These are phyloP conservation scores for Tricholoma bakamatsutake DNA, from an alignment of 768 basidiomycete species.

Conservation along the genomic window DNA sequence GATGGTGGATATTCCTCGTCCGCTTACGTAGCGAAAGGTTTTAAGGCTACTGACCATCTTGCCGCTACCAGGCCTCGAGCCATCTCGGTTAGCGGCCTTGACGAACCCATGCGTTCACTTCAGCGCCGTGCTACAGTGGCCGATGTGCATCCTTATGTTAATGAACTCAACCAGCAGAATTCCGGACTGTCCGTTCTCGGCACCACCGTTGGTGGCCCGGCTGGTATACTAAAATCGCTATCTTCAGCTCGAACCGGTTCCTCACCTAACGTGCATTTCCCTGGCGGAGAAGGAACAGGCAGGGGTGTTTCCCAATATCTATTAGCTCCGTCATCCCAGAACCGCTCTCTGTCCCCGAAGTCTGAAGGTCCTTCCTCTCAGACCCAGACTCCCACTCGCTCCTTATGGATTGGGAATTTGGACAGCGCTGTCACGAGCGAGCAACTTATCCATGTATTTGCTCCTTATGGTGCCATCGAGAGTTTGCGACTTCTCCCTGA, in stretches of 20 bases:
- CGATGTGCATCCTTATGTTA: slow-evolving; percentile 56
- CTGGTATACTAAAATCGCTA: slow-evolving; percentile 54
- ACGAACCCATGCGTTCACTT: slow-evolving; percentile 67
- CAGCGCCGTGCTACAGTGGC: slow-evolving; percentile 56
- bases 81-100: slow-evolving; percentile 84
- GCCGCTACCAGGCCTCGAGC: slow-evolving; percentile 63
- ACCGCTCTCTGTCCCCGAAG: slow-evolving; percentile 80
- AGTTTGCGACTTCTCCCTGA: slow-evolving; percentile 91
- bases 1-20: slow-evolving; percentile 50
- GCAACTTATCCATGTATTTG: slow-evolving; percentile 92
- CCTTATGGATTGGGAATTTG: slow-evolving; percentile 97
- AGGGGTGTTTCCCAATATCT: slow-evolving; percentile 61
- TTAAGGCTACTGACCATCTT: slow-evolving; percentile 70
- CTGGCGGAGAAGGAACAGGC: slow-evolving; percentile 51
- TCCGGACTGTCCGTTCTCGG: slow-evolving; percentile 32
- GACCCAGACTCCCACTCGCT: slow-evolving; percentile 90
- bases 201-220: slow-evolving; percentile 33
- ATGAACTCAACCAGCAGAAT: slow-evolving; percentile 43
- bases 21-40: slow-evolving; percentile 64
- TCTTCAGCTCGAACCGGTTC: slow-evolving; percentile 37
- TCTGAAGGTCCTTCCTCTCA: slow-evolving; percentile 66
- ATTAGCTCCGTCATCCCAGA: slow-evolving; percentile 59
- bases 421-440: slow-evolving; percentile 93
- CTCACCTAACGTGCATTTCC: slow-evolving; percentile 63
- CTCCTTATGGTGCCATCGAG: slow-evolving; percentile 96